Evolutionary conservation across 208 protist genomes (phyloP), one percentile per base, ranked within the genome.

Genomic region (Porcisia deanei): DNA sequence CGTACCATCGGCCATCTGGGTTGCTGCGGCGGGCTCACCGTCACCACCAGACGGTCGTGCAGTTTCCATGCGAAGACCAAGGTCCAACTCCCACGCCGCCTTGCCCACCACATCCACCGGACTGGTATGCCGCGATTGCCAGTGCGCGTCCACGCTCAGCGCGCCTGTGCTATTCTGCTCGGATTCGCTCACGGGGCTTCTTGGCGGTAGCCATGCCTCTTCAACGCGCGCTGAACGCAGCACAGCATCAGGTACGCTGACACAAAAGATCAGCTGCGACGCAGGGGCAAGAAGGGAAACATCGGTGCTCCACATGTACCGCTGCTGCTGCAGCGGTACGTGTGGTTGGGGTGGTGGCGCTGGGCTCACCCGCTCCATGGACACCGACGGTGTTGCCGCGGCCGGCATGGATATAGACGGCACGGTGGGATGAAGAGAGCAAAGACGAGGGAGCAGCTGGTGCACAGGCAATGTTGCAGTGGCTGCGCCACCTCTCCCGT

Each of bases 291-390:
- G 5, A 45, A 74, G 41, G 43, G 66, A 77, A 1, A 82, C 57
- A 25, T 82, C 72, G 3, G 72, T 55, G 18, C 49, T 57, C 77
- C 77, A 82, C n/a, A 22, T 60, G 72, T 77, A 82, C n/a, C 72
- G 72, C 65, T 69, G 66, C 57, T 9, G 66, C 54, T 47, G 77
- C 25, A 9, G 25, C 37, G 37, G 66, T 20, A 7, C 16, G 9
- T 5, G 57, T 30, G 57, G 57, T 12, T 1, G 20, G 43, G 16
- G 4, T 53, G 43, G 12, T 20, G 22, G 64, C 9, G 37, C 18
- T 25, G 37, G 37, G 37, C 10, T 20, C 66, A 39, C 43, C 14
- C 8, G 41, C 39, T 43, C 22, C 49, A 20, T 57, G 41, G 66
- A n/a, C 25, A 41, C 8, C 30, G 66, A 43, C 25, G 47, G 45